Conservation (phyloP, 2,329 filamentous ascomycete genomes). For the Ascochyta fabae region DNA sequence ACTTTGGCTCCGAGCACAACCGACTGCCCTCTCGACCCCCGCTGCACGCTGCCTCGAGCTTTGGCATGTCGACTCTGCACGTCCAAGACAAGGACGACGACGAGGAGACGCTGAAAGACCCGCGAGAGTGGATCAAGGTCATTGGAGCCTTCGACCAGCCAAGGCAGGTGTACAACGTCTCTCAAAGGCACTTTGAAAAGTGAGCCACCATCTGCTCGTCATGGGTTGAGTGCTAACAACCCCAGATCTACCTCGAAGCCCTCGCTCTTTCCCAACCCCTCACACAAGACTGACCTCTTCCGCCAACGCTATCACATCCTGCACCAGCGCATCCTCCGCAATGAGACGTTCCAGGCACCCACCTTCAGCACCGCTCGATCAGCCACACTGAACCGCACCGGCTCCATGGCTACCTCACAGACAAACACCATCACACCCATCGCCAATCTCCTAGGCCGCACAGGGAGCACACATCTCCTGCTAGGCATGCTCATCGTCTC, state of each 20-base stretch:
- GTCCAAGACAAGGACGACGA: conserved; percentile 59
- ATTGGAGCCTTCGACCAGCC: conserved; percentile 87
- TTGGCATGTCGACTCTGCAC: conserved; percentile 60
- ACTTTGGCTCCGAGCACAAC: conserved; percentile 58
- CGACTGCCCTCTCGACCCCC: conserved; percentile 39
- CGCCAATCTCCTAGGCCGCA: conserved; percentile 75
- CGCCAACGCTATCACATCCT: conserved; percentile 91
- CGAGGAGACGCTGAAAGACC: conserved; percentile 68
- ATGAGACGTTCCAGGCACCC: conserved; percentile 89
- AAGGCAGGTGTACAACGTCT: conserved; percentile 74
- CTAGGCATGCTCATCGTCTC: conserved; percentile 82
- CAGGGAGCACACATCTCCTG: conserved; percentile 83
- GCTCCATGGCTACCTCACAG: conserved; percentile 60
- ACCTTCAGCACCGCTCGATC: conserved; percentile 68
- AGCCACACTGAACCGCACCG: conserved; percentile 62
- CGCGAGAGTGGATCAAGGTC: conserved; percentile 82
- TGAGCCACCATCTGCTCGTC: conserved; percentile 42
- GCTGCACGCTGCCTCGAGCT: conserved; percentile 68
- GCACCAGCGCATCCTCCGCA: conserved; percentile 88
- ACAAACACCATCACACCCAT: conserved; percentile 89
- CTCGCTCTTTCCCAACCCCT: conserved; percentile 69
- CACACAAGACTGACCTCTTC: conserved; percentile 84
- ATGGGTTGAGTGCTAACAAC: conserved; percentile 18
- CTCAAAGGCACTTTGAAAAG: conserved; percentile 91
- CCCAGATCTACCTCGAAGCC: conserved; percentile 49